Base-by-base conservation (phyloP, 176 grass and related monocot genomes). In the Triticum timopheevii region DNA sequence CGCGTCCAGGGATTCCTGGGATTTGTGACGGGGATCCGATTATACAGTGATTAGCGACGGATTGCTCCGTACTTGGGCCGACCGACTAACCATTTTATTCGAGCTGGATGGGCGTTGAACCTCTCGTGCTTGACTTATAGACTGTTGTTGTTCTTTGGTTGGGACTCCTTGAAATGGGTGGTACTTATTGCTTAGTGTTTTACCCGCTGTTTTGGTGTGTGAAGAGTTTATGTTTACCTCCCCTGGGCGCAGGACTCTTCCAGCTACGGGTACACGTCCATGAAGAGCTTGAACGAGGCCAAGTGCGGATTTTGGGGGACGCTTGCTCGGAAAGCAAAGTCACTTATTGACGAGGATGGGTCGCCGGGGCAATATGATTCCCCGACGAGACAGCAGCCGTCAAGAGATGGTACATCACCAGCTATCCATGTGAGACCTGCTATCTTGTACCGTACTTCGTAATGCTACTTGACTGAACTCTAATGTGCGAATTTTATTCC, bases 231-330 rank as follows among this genome's bases (percentile, higher is more conserved):
- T 59, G 62, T 5, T 77, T 23, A 54, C 24, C 45, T 13, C 78
- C 54, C 31, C 9, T 19, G 70, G n/a, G 35, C 86, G 77, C 87
- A 99, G 97, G 90, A 94, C 79, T 82, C 82, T 85, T 86, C 85
- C 45, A 67, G 59, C 62, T 90, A 90, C 72, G 90, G 85, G 69
- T 94, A 99, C 86, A 94, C 92, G 61, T 96, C 97, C 9, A 93
- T 99, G 90, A 94, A 90, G 81, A 99, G 68, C 87, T 69, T 94
- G 76, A 99, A 94, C 77, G 97, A 99, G 85, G 84, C 90, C 22
- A 99, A 99, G 73, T 92, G 91, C 13, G 94, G 94, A 82, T 99
- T 99, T 33, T 99, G 90, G 89, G 94, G 97, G 5, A 73, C 88
- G 65, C 85, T 99, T 22, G 89, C 92, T 7, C 76, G 90, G 84